phyloP scores from a whole-genome alignment of 345 rosid genomes.

The Turnera subulata region DNA sequence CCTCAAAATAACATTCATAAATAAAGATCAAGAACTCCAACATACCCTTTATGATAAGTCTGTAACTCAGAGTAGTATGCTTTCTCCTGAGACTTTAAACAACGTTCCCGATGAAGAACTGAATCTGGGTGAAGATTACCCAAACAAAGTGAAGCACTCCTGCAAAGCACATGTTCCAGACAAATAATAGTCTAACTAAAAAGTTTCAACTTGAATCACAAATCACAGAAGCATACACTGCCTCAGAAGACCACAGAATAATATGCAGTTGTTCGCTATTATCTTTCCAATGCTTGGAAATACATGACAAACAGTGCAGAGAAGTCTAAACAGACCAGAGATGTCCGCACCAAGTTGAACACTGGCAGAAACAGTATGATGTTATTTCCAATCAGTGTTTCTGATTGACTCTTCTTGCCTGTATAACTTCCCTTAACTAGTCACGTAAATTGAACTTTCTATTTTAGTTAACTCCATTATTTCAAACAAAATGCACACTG shows the following conservation, averaged over 20 bases:
- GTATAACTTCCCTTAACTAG: too few species aligned
- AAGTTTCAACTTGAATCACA: conserved; percentile 11
- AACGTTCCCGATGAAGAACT: conserved; percentile 44
- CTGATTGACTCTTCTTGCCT: too few species aligned
- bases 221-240: conserved; percentile 1
- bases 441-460: too few species aligned
- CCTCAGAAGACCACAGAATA: conserved; percentile 1
- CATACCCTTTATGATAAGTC: conserved; percentile 83
- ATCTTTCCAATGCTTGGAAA: not conserved
- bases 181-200: conserved; percentile 24
- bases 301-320: not conserved
- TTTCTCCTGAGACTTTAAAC: conserved; percentile 47
- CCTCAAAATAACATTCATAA: conserved; percentile 3
- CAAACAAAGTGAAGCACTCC: conserved; percentile 74
- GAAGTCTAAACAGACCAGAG: not conserved
- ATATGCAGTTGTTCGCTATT: not conserved
- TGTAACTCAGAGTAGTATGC: conserved; percentile 56
- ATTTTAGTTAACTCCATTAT: too few species aligned
- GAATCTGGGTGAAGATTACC: conserved; percentile 84
- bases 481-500: too few species aligned
- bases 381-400: too few species aligned
- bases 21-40: not conserved
- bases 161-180: conserved; percentile 46
- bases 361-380: not conserved
- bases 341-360: not conserved